These are phyloP conservation scores for Phytophthora melonis DNA, from an alignment of 352 stramenopile genomes.

Conservation along the genomic window DNA sequence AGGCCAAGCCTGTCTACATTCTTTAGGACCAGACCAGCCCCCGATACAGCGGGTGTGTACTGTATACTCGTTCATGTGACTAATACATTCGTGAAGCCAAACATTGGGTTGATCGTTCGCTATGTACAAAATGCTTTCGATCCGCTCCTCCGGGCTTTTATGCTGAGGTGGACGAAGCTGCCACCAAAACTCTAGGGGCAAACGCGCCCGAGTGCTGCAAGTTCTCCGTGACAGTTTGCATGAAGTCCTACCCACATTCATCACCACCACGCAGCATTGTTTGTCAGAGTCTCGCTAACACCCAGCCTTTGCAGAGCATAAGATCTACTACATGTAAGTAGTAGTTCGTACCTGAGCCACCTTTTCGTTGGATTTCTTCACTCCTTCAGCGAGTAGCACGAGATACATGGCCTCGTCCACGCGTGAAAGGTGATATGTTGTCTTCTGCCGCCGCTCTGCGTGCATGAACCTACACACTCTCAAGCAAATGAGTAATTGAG, in stretches of 20 bases:
- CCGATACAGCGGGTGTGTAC: conserved; percentile 16
- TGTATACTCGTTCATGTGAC: conserved; percentile 11
- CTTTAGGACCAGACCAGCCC: conserved; percentile 43
- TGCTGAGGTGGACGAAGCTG: conserved; percentile 10
- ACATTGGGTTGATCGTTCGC: conserved; percentile 19
- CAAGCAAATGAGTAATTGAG: too few species aligned
- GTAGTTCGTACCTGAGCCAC: conserved; percentile 55
- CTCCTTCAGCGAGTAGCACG: conserved; percentile 76
- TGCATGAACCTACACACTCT: conserved; percentile 78
- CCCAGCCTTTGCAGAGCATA: too few species aligned
- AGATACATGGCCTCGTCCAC: conserved; percentile 82
- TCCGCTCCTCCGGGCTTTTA: conserved; percentile 19
- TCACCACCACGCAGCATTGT: background rate
- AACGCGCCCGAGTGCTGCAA: conserved; percentile 82
- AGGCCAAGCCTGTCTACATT: conserved; percentile 86
- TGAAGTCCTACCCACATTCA: conserved; percentile 66
- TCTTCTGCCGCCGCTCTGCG: conserved; percentile 70
- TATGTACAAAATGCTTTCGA: conserved; percentile 34
- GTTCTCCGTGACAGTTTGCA: conserved; percentile 81
- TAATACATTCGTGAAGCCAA: conserved; percentile 18
- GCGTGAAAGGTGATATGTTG: conserved; percentile 78
- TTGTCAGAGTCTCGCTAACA: background rate
- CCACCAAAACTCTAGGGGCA: conserved; percentile 34
- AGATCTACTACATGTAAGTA: too few species aligned
- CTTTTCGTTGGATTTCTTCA: conserved; percentile 76